Conservation (phyloP, 129 eudicot species). For the Glebionis coronaria region DNA sequence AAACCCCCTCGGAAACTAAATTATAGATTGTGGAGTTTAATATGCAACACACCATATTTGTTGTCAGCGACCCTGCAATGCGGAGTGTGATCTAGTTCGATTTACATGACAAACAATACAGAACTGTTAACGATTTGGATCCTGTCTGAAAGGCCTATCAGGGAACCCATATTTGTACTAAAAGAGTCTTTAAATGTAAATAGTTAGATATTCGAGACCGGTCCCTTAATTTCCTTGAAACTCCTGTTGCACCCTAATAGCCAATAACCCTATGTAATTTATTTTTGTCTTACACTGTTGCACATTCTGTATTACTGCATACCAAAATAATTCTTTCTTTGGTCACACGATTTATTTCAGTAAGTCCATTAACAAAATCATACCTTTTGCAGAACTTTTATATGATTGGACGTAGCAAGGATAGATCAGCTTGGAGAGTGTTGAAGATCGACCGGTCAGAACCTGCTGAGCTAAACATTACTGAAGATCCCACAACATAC, state of each 20-base stretch:
- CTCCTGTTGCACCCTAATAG: neutral
- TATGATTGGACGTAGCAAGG: constrained; percentile 80
- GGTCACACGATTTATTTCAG: neutral
- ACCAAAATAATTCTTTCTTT: constrained; percentile 10
- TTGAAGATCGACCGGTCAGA: constrained; percentile 83
- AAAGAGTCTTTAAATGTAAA: no score
- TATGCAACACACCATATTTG: no score
- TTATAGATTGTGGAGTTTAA: no score
- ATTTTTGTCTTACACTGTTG: neutral
- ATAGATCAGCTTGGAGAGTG: constrained; percentile 63
- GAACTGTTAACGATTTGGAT: no score
- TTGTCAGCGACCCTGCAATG: no score
- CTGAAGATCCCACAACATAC: constrained; percentile 78
- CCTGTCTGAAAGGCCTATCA: neutral
- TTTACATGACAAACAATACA: no score
- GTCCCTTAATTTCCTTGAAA: constrained; percentile 1
- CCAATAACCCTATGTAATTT: neutral
- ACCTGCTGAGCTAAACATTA: constrained; percentile 61
- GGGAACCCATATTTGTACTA: neutral
- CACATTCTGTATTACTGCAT: neutral
- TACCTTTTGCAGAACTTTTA: constrained; percentile 65
- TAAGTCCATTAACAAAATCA: neutral
- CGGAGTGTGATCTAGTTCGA: no score
- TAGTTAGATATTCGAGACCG: no score
- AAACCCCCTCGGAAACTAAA: no score